Evolutionary conservation across 2,329 filamentous ascomycete species (phyloP).

Genomic region (Exserohilum turcica): DNA sequence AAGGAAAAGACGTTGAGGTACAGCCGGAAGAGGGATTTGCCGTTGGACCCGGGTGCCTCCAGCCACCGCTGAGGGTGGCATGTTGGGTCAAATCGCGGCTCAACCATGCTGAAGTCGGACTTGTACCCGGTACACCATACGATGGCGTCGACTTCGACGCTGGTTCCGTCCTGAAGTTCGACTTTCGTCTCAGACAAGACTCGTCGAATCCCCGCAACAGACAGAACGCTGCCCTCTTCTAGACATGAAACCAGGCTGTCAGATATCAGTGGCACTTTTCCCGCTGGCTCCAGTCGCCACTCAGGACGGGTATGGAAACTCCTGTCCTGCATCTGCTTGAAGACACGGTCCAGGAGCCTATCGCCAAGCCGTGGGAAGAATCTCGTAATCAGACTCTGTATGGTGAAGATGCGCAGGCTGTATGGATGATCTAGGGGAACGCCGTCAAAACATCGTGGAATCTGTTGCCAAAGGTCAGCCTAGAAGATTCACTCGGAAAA

Average conservation of each 20-base stretch:
- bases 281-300: conserved; percentile 29
- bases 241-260: conserved; percentile 23
- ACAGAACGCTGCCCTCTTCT: conserved; percentile 22
- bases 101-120: conserved; percentile 35
- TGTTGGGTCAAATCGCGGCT: conserved; percentile 27
- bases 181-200: conserved; percentile 18
- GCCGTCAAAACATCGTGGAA: conserved; percentile 23
- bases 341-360: conserved; percentile 22
- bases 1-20: conserved; percentile 56
- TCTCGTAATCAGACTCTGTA: conserved; percentile 17
- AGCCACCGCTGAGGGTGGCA: conserved; percentile 20
- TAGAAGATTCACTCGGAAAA: not conserved
- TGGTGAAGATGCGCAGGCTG: conserved; percentile 18
- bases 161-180: conserved; percentile 39
- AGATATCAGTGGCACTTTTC: conserved; percentile 28
- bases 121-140: conserved; percentile 47
- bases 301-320: conserved; percentile 29
- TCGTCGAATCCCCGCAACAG: conserved; percentile 22
- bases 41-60: conserved; percentile 26
- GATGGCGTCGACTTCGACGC: conserved; percentile 41
- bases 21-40: conserved; percentile 45
- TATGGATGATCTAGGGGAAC: conserved; percentile 22
- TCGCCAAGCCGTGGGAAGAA: conserved; percentile 24
- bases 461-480: conserved; percentile 6
- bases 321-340: conserved; percentile 27